phyloP scores from a whole-genome alignment of 2,329 filamentous ascomycete species.

The Aureobasidium sp. region DNA sequence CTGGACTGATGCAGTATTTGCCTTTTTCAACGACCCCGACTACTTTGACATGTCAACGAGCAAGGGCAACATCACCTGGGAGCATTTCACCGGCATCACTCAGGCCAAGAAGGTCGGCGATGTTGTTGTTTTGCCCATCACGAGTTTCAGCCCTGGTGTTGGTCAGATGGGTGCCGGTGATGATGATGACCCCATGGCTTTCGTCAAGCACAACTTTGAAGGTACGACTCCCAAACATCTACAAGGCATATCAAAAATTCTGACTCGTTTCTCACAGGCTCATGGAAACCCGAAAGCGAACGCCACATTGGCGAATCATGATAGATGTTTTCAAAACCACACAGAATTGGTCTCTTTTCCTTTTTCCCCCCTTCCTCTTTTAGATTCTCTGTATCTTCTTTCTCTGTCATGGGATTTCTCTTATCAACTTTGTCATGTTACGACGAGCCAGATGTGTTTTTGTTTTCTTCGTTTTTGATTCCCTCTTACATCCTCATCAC shows the following conservation, averaged over 20 bases:
- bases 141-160: constrained; percentile 92
- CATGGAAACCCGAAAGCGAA: constrained; percentile 68
- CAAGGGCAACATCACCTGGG: constrained; percentile 69
- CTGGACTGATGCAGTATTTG: constrained; percentile 90
- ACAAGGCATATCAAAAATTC: background rate
- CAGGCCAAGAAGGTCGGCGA: constrained; percentile 82
- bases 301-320: constrained; percentile 55
- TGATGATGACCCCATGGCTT: constrained; percentile 87
- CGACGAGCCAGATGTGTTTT: no score
- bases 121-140: constrained; percentile 89
- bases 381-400: constrained; percentile 11
- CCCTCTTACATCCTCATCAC: no score
- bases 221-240: constrained; percentile 48
- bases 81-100: constrained; percentile 83
- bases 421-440: no score
- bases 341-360: no score
- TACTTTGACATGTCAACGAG: constrained; percentile 76
- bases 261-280: constrained; percentile 43
- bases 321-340: background rate
- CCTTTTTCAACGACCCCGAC: constrained; percentile 83
- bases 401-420: background rate
- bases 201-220: constrained; percentile 95
- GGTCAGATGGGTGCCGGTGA: constrained; percentile 87
- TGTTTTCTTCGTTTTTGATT: no score
- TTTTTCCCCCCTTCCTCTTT: no score